Percentiles rank a stretch among this genome's conserved stretches.
Conservation (phyloP, 768 basidiomycete genomes). For the Rhodotorula babjevae region DNA sequence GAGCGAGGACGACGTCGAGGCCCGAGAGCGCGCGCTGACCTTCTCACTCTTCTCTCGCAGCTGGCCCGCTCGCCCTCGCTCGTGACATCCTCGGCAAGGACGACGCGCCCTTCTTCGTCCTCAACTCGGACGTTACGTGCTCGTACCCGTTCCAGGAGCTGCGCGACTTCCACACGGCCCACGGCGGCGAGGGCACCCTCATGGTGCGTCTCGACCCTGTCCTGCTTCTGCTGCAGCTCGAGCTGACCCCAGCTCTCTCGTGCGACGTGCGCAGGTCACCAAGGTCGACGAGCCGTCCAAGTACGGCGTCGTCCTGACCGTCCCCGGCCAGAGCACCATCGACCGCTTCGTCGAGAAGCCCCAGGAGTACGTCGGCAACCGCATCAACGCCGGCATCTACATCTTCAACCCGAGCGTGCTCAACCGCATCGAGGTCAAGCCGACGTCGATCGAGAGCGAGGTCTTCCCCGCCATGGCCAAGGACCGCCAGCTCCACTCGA, state of each 20-base stretch:
- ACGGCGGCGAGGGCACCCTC: slow-evolving; percentile 53
- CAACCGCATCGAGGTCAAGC: slow-evolving; percentile 52
- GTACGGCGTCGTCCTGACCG: slow-evolving; percentile 53
- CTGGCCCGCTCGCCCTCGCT: slow-evolving; percentile 53
- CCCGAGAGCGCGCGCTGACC: background rate
- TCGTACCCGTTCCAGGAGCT: slow-evolving; percentile 53
- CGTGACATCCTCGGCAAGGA: slow-evolving; percentile 52
- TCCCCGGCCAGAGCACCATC: slow-evolving; percentile 50
- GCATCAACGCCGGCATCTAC: slow-evolving; percentile 55
- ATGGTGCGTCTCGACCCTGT: slow-evolving; percentile 43
- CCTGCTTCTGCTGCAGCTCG: too few species aligned
- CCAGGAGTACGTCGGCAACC: slow-evolving; percentile 53
- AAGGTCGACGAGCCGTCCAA: slow-evolving; percentile 54
- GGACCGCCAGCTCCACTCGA: slow-evolving; percentile 52
- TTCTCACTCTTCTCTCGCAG: slow-evolving; percentile 32
- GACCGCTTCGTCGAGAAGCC: slow-evolving; percentile 55
- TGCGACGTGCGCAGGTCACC: slow-evolving; percentile 47
- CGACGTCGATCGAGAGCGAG: slow-evolving; percentile 54
- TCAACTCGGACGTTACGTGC: slow-evolving; percentile 55
- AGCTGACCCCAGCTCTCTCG: too few species aligned
- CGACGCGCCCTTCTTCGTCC: slow-evolving; percentile 54
- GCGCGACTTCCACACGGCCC: slow-evolving; percentile 52
- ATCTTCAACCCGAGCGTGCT: slow-evolving; percentile 54
- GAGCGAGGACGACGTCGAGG: too few species aligned
- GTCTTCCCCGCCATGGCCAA: slow-evolving; percentile 52